Base-by-base conservation (phyloP, 164 flowering plant genomes). In the Liquidambar formosana region DNA sequence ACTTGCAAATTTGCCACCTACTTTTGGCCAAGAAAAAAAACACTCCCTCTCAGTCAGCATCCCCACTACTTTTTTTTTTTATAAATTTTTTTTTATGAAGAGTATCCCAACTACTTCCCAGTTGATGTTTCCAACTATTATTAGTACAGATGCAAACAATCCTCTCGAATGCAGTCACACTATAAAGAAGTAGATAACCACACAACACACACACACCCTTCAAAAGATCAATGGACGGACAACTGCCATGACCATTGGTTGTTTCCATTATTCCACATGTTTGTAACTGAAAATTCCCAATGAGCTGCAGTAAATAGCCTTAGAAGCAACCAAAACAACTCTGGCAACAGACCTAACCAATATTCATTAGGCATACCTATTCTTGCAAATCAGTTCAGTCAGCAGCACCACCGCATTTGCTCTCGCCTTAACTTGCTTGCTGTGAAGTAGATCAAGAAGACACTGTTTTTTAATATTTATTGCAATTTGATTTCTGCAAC, bases 371-470 rank as follows among this genome's bases (percentile, higher is more conserved):
- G 70, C 73, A 43, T 38, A 91, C 96, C 92, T 91, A 81, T 80
- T 76, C 57, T 84, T 66, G 81, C 88, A 86, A 65, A 91, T 74
- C 41, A 91, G 73, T 73, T 91, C 89, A 41, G 57, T 71, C 71
- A 89, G 79, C 63, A 87, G 70, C 44, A 68, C 48, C 49, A 86
- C 84, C 11, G 75, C 88, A 70, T 73, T 82, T 68, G 64, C 61
- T 73, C 81, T 85, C 15, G 80, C 64, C 58, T 71, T 76, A 10
- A 61, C 65, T 64, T 81, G 82, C 77, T 86, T 79, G 74, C 83
- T 73, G 56, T 80, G 87, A 25, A 89, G 85, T 38, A 89, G 77
- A 63, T 85, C 84, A 66, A 88, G 71, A 57, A 89, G 77, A 75
- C 68, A 67, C 33, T 66, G 53, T 68, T 63, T 76, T 14, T 83